Percentiles rank a stretch among this genome's conserved stretches.
Conservation (phyloP, 371 early-diverging fungal species). For the Blakeslea trispora region DNA sequence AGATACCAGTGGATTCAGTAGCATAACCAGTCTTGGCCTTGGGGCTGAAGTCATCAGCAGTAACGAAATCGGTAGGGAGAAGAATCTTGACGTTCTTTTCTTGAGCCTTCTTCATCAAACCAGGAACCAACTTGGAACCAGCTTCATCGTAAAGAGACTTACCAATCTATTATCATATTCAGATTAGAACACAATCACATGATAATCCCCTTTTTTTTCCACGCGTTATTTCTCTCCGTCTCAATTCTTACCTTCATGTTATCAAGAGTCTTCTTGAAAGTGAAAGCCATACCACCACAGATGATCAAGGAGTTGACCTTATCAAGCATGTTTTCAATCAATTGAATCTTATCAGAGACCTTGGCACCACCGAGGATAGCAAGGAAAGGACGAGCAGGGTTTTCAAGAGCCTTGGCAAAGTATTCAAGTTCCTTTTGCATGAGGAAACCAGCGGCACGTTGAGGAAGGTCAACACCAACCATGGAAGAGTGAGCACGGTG, state of each 20-base stretch:
- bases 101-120: slow-evolving; percentile 85
- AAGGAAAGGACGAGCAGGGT: slow-evolving; percentile 93
- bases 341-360: slow-evolving; percentile 98
- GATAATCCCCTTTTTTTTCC: too few species aligned
- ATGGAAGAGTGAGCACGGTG: slow-evolving; percentile 97
- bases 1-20: slow-evolving; percentile 88
- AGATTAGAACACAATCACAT: too few species aligned
- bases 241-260: slow-evolving; percentile 11
- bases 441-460: slow-evolving; percentile 94
- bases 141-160: slow-evolving; percentile 90
- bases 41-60: slow-evolving; percentile 84
- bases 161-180: slow-evolving; percentile 83
- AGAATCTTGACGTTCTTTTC: slow-evolving; percentile 85
- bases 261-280: slow-evolving; percentile 58
- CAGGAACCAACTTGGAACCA: slow-evolving; percentile 85
- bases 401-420: slow-evolving; percentile 95
- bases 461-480: slow-evolving; percentile 92
- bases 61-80: slow-evolving; percentile 91
- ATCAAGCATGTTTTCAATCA: slow-evolving; percentile 96
- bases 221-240: slow-evolving; percentile 73
- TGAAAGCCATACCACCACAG: slow-evolving; percentile 98
- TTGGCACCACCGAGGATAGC: slow-evolving; percentile 99
- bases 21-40: slow-evolving; percentile 83
- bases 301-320: slow-evolving; percentile 91
- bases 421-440: slow-evolving; percentile 99